Percentiles rank a stretch among this genome's conserved stretches.
Evolutionary conservation across 768 basidiomycete species (phyloP).

Genomic region (Amanita phalloides): DNA sequence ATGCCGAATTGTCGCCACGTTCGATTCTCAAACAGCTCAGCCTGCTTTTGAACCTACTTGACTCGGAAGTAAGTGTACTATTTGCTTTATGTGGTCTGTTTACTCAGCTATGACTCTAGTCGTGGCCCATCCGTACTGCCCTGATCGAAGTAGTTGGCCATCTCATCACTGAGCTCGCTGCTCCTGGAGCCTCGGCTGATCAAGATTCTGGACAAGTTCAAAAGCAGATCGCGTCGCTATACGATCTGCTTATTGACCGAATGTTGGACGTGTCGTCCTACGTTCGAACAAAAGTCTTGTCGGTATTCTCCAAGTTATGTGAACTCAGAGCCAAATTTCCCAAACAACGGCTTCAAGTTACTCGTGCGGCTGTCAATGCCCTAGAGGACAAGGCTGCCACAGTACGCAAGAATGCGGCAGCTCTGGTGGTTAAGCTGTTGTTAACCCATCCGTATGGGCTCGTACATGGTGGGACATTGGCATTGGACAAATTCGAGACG

Average conservation of each 20-base stretch:
- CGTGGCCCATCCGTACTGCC: slow-evolving; percentile 94
- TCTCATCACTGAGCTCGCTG: slow-evolving; percentile 74
- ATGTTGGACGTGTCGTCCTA: slow-evolving; percentile 82
- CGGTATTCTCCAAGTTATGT: slow-evolving; percentile 66
- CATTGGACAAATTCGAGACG: slow-evolving; percentile 60
- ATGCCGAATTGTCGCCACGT: slow-evolving; percentile 72
- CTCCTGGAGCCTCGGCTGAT: slow-evolving; percentile 35
- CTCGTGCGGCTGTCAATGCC: slow-evolving; percentile 64
- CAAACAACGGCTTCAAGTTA: slow-evolving; percentile 69
- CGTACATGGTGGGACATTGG: slow-evolving; percentile 75
- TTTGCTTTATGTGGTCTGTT: not conserved
- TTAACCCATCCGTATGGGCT: slow-evolving; percentile 83
- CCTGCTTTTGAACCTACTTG: slow-evolving; percentile 73
- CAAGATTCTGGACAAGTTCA: slow-evolving; percentile 37
- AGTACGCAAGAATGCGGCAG: slow-evolving; percentile 79
- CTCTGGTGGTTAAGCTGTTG: slow-evolving; percentile 64
- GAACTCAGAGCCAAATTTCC: slow-evolving; percentile 75
- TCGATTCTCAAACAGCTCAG: slow-evolving; percentile 84
- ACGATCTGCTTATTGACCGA: slow-evolving; percentile 79
- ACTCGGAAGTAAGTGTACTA: slow-evolving; percentile 66
- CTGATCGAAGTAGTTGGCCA: slow-evolving; percentile 83
- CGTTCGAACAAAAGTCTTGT: slow-evolving; percentile 82
- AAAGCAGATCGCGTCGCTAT: slow-evolving; percentile 74
- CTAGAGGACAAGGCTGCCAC: slow-evolving; percentile 85
- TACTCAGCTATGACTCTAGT: slow-evolving; percentile 29